Evolutionary conservation across 129 eudicot genomes (phyloP).

Genomic region (Scalesia atractyloides): DNA sequence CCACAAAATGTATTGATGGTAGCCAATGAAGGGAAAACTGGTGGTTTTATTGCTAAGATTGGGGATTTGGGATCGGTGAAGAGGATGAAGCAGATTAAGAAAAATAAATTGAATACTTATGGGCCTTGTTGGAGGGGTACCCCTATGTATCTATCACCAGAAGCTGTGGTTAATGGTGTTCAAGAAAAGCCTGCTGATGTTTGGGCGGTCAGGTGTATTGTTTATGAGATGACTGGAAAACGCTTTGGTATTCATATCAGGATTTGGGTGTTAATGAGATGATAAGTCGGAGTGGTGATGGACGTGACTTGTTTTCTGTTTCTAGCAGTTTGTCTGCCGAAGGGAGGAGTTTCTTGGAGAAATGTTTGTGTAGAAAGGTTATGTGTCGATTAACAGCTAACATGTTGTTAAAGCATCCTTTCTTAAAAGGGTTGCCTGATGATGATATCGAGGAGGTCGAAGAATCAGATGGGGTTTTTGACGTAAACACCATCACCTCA

Average conservation of each 20-base stretch:
- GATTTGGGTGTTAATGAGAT: constrained; percentile 39
- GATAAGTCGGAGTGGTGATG: constrained; percentile 34
- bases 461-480: constrained; percentile 25
- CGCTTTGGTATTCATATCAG: constrained; percentile 39
- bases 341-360: constrained; percentile 54
- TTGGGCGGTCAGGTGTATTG: constrained; percentile 72
- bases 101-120: constrained; percentile 19
- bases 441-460: constrained; percentile 37
- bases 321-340: constrained; percentile 44
- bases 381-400: constrained; percentile 57
- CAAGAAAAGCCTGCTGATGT: constrained; percentile 61
- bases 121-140: constrained; percentile 54
- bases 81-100: constrained; percentile 41
- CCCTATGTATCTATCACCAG: constrained; percentile 58
- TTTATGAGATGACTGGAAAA: constrained; percentile 69
- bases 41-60: constrained; percentile 50
- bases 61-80: constrained; percentile 78
- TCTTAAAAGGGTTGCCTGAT: constrained; percentile 45
- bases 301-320: constrained; percentile 9
- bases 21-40: constrained; percentile 2
- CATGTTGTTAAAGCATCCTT: constrained; percentile 59
- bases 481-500: constrained; percentile 33
- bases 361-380: constrained; percentile 61
- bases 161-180: constrained; percentile 44
- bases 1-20: constrained; percentile 65